Evolutionary conservation across 2,329 filamentous ascomycete species (phyloP).

Genomic region (Coniochaeta hoffmannii): DNA sequence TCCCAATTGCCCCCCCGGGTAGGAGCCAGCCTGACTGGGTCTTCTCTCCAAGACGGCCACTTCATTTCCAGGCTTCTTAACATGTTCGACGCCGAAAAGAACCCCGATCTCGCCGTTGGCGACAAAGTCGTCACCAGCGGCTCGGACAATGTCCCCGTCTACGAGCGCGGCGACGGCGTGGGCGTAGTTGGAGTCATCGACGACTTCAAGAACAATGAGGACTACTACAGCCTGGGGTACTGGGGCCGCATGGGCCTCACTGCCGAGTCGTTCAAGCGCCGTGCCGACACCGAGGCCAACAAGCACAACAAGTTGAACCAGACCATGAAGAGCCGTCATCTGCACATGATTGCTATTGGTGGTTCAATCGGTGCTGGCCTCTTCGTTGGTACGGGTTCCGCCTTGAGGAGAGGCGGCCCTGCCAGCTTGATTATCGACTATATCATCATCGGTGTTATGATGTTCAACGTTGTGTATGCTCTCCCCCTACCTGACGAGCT

Average conservation of each 20-base stretch:
- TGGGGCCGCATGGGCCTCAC: neutral
- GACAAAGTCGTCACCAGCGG: neutral
- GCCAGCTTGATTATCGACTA: constrained; percentile 24
- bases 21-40: neutral
- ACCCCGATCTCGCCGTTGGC: neutral
- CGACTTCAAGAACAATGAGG: neutral
- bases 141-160: neutral
- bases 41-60: neutral
- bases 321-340: constrained; percentile 25
- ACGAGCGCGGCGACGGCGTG: neutral
- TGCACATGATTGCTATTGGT: constrained; percentile 27
- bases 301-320: constrained; percentile 11
- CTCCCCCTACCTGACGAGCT: no score
- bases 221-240: neutral
- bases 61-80: neutral
- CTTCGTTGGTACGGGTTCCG: constrained; percentile 23
- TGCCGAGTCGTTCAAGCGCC: neutral
- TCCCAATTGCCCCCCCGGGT: neutral
- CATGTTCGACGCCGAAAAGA: neutral
- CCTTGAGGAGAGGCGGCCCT: constrained; percentile 23
- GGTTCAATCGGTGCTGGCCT: constrained; percentile 29
- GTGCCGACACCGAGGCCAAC: neutral
- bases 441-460: constrained; percentile 16
- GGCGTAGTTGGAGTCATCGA: neutral
- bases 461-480: constrained; percentile 27